These are phyloP conservation scores for Cyberlindnera samutprakarnensis DNA, from an alignment of 805 yeast species.

Conservation along the genomic window DNA sequence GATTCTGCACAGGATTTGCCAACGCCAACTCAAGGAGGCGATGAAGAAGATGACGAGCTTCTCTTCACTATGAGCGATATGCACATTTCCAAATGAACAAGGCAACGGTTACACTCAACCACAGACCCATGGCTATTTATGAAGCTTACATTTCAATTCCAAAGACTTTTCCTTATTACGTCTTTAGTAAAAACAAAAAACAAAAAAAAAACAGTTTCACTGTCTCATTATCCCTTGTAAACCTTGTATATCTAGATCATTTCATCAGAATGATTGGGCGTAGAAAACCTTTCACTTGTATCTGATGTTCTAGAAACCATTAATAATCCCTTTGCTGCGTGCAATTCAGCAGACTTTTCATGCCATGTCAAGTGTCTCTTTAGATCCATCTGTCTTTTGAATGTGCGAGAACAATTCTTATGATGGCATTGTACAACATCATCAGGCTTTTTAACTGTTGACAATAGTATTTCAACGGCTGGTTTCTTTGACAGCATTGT, in stretches of 20 bases:
- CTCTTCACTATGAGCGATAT: constrained; percentile 71
- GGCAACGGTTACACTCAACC: too few relatives aligned
- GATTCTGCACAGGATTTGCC: background rate
- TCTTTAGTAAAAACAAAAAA: too few relatives aligned
- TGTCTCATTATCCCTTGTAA: too few relatives aligned
- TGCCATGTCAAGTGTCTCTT: constrained; percentile 50
- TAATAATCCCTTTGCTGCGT: constrained; percentile 8
- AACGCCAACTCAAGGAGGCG: constrained; percentile 1
- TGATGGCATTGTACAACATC: constrained; percentile 39
- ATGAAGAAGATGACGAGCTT: constrained; percentile 59
- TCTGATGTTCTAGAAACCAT: constrained; percentile 4
- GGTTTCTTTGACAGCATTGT: constrained; percentile 21
- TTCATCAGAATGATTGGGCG: background rate
- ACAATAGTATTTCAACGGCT: constrained; percentile 24
- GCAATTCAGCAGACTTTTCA: constrained; percentile 19
- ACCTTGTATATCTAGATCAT: too few relatives aligned
- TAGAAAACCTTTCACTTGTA: background rate
- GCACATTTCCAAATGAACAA: constrained; percentile 36
- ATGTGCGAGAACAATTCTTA: constrained; percentile 44
- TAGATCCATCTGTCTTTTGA: constrained; percentile 42
- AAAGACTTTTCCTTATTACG: too few relatives aligned
- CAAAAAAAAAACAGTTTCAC: too few relatives aligned
- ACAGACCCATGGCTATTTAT: too few relatives aligned
- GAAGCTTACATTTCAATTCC: too few relatives aligned
- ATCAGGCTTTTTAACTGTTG: constrained; percentile 24